A percentile compares a stretch with the other conserved stretches of the same genome.
These are phyloP conservation scores for Mortierella sp. DNA, from an alignment of 371 early-diverging fungal species.

Conservation along the genomic window DNA sequence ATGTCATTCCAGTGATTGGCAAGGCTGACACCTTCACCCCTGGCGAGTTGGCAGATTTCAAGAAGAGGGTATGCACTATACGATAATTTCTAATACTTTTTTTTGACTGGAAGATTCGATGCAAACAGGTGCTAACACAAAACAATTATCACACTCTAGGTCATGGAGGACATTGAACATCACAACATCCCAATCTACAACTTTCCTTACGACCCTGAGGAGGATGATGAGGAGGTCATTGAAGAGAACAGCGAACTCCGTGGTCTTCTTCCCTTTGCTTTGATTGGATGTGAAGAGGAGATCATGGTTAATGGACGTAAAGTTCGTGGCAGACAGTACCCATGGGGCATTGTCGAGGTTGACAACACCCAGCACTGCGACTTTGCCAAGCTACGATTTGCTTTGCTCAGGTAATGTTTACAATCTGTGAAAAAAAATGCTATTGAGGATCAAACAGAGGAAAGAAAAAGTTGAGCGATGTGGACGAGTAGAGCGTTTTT, in stretches of 20 bases:
- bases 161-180: conserved; percentile 94
- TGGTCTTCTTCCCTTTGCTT: conserved; percentile 94
- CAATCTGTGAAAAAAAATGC: conserved; percentile 4
- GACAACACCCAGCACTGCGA: conserved; percentile 96
- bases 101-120: neutral
- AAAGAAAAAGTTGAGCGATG: conserved; percentile 10
- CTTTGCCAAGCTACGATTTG: conserved; percentile 95
- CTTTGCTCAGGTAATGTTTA: conserved; percentile 63
- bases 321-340: conserved; percentile 97
- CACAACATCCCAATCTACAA: conserved; percentile 94
- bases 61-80: conserved; percentile 72
- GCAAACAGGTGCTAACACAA: neutral
- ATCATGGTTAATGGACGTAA: conserved; percentile 83
- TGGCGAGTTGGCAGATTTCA: conserved; percentile 81
- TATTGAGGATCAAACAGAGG: neutral
- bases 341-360: conserved; percentile 99
- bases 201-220: conserved; percentile 84
- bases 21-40: conserved; percentile 86
- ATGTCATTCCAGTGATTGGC: conserved; percentile 94
- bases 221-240: conserved; percentile 93
- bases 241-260: conserved; percentile 97
- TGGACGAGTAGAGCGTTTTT: conserved; percentile 2
- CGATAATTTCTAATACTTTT: neutral
- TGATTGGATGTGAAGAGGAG: conserved; percentile 97
- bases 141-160: conserved; percentile 18